These are phyloP conservation scores for Tripidium arundinaceum DNA, from an alignment of 202 grass and related monocot genomes.

Conservation along the genomic window DNA sequence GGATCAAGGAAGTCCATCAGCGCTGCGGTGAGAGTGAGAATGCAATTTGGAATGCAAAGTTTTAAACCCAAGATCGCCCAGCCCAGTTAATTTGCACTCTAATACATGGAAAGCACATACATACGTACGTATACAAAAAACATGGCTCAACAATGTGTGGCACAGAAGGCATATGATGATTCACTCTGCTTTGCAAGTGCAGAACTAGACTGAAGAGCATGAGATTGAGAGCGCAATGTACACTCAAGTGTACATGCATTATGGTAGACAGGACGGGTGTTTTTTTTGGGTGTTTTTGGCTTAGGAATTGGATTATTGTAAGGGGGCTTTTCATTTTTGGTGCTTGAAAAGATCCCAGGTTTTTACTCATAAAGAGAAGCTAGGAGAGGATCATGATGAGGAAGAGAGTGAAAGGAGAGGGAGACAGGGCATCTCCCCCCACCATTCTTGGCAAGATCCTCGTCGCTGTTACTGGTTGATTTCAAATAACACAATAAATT, in stretches of 20 bases:
- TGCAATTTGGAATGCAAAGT: conserved; percentile 55
- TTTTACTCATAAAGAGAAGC: conserved; percentile 34
- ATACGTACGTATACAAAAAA: conserved; percentile 16
- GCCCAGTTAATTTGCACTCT: too few relatives aligned
- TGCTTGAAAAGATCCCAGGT: conserved; percentile 44
- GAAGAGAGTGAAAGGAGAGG: conserved; percentile 57
- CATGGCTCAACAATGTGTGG: conserved; percentile 24
- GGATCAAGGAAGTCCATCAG: conserved; percentile 72
- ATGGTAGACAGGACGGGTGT: not conserved
- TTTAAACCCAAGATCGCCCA: conserved; percentile 16
- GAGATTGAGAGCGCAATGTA: conserved; percentile 2
- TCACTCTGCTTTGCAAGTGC: conserved; percentile 17
- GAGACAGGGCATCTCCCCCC: conserved; percentile 56
- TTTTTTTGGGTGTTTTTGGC: conserved; percentile 18
- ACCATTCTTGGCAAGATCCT: conserved; percentile 42
- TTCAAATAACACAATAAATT: conserved; percentile 22
- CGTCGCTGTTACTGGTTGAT: conserved; percentile 29
- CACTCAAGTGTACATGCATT: conserved; percentile 23
- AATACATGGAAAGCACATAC: not conserved
- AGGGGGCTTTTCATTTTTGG: conserved; percentile 60
- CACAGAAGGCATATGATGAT: not conserved
- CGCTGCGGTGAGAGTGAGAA: conserved; percentile 60
- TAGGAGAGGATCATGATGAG: conserved; percentile 21
- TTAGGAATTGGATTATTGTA: conserved; percentile 35
- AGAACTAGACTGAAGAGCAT: conserved; percentile 6